These are phyloP conservation scores for Penicillium verhagenii DNA, from an alignment of 495 filamentous ascomycete genomes.

Conservation along the genomic window DNA sequence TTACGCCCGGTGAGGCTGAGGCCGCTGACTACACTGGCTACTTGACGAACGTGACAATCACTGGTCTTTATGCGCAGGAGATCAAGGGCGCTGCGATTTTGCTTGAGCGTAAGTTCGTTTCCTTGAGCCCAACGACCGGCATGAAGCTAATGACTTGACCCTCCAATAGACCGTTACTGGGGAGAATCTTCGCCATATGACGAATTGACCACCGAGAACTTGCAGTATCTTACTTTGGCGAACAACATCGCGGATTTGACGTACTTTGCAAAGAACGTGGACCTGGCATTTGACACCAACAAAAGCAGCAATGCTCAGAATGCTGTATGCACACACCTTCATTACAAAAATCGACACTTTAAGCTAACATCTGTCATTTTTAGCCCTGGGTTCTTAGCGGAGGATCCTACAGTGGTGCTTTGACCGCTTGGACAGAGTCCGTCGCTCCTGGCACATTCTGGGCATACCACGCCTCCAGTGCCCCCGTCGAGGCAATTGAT, in stretches of 20 bases:
- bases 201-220: conserved; percentile 51
- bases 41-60: conserved; percentile 48
- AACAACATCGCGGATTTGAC: conserved; percentile 61
- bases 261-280: conserved; percentile 60
- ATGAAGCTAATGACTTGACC: neutral
- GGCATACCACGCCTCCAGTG: conserved; percentile 64
- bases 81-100: conserved; percentile 57
- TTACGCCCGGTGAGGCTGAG: conserved; percentile 58
- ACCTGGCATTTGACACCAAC: conserved; percentile 56
- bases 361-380: neutral
- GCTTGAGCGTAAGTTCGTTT: conserved; percentile 50
- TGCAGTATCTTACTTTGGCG: conserved; percentile 62
- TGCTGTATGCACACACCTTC: conserved; percentile 34
- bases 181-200: conserved; percentile 60
- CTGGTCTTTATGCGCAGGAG: conserved; percentile 52
- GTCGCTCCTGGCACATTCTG: conserved; percentile 63
- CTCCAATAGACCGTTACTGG: conserved; percentile 54
- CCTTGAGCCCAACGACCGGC: neutral
- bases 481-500: conserved; percentile 60
- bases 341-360: neutral
- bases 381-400: conserved; percentile 63
- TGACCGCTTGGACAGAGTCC: conserved; percentile 61
- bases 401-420: conserved; percentile 64
- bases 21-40: conserved; percentile 48
- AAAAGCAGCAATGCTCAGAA: conserved; percentile 51